These are phyloP conservation scores for Lentithecium fluviatile DNA, from an alignment of 495 filamentous ascomycete species.

Conservation along the genomic window DNA sequence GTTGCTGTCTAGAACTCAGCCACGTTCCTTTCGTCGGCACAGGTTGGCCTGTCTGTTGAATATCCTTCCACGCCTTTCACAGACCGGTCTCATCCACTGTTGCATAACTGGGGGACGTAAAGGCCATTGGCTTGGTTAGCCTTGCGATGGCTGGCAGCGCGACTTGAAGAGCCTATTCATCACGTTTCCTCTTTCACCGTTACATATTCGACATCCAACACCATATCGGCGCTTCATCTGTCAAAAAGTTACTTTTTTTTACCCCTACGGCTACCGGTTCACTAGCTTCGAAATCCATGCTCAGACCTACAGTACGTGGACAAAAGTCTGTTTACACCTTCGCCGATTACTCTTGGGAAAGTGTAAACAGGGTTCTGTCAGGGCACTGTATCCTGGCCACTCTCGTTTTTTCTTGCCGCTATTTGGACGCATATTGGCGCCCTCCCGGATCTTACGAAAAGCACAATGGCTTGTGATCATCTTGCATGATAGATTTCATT, in stretches of 20 bases:
- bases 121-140: not conserved
- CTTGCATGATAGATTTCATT: conserved; percentile 39
- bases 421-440: conserved; percentile 35
- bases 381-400: too few relatives aligned
- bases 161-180: conserved; percentile 14
- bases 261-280: not conserved
- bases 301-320: too few relatives aligned
- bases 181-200: conserved; percentile 6
- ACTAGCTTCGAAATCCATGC: conserved; percentile 7
- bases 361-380: too few relatives aligned
- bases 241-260: conserved; percentile 32
- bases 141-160: too few relatives aligned
- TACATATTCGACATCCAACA: conserved; percentile 28
- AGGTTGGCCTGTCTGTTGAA: conserved; percentile 3
- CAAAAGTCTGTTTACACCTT: too few relatives aligned
- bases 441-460: conserved; percentile 34
- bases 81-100: not conserved
- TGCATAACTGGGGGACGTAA: not conserved
- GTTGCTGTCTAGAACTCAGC: conserved; percentile 55
- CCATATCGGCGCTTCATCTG: conserved; percentile 24
- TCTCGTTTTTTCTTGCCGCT: conserved; percentile 23
- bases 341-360: too few relatives aligned
- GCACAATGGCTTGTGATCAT: conserved; percentile 25
- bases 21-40: not conserved
- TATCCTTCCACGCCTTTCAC: conserved; percentile 1